These are phyloP conservation scores for Schwanniomyces polymorphus DNA, from an alignment of 805 yeast genomes.

Conservation along the genomic window DNA sequence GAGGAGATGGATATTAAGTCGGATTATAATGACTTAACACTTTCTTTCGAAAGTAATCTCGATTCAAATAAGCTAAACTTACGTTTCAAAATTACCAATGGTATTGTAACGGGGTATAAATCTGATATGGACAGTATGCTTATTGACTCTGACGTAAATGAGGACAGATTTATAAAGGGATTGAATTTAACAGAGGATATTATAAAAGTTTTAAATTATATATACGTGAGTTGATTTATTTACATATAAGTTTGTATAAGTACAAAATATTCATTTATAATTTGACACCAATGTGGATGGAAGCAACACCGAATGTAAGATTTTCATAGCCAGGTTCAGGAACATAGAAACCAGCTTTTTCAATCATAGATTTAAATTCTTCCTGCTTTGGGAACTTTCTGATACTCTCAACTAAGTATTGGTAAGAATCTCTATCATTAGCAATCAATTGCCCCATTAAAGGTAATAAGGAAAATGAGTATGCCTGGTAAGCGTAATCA, in stretches of 20 bases:
- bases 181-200: slow-evolving; percentile 35
- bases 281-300: slow-evolving; percentile 94
- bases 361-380: slow-evolving; percentile 85
- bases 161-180: slow-evolving; percentile 19
- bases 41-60: slow-evolving; percentile 17
- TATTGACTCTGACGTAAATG: slow-evolving; percentile 10
- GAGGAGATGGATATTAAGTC: slow-evolving; percentile 24
- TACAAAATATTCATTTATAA: slow-evolving; percentile 37
- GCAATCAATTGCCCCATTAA: slow-evolving; percentile 95
- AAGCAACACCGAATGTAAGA: slow-evolving; percentile 91
- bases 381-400: slow-evolving; percentile 91
- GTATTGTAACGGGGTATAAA: slow-evolving; percentile 13
- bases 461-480: slow-evolving; percentile 86
- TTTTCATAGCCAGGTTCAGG: slow-evolving; percentile 90
- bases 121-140: slow-evolving; percentile 20
- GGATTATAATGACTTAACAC: slow-evolving; percentile 19
- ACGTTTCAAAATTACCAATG: slow-evolving; percentile 30
- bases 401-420: slow-evolving; percentile 93
- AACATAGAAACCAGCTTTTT: slow-evolving; percentile 90
- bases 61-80: slow-evolving; percentile 12
- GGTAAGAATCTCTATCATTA: slow-evolving; percentile 93
- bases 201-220: slow-evolving; percentile 16
- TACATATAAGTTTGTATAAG: slow-evolving; percentile 5
- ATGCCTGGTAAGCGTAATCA: slow-evolving; percentile 78
- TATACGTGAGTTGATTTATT: slow-evolving; percentile 4